These are phyloP conservation scores for Geotrichum candidum DNA, from an alignment of 1,139 yeast genomes.

Conservation along the genomic window DNA sequence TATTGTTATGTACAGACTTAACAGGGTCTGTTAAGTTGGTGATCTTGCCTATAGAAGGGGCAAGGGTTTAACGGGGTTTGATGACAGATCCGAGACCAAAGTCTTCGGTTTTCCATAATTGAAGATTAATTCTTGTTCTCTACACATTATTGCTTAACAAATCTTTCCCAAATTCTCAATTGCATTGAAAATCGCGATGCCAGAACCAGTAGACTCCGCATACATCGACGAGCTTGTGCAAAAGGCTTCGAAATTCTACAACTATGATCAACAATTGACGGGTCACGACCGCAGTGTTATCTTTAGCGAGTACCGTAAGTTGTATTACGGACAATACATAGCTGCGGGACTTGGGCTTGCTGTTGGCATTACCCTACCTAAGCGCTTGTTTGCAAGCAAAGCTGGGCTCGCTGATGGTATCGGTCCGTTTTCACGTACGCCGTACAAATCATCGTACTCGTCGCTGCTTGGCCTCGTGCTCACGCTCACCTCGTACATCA, in stretches of 20 bases:
- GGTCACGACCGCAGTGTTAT: constrained; percentile 10
- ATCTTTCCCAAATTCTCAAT: constrained; percentile 3
- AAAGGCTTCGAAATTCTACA: constrained; percentile 12
- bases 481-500: constrained; percentile 4
- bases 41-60: not conserved
- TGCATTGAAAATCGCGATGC: not conserved
- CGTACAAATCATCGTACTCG: constrained; percentile 12
- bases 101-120: not conserved
- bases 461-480: constrained; percentile 7
- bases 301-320: constrained; percentile 9
- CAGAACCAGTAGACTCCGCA: constrained; percentile 1
- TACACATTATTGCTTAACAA: not conserved
- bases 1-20: not conserved
- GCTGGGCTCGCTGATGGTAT: not conserved
- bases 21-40: not conserved
- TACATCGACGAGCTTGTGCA: constrained; percentile 6
- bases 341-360: constrained; percentile 11
- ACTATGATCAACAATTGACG: constrained; percentile 9
- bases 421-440: not conserved
- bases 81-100: not conserved
- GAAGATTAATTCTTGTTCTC: not conserved
- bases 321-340: constrained; percentile 13
- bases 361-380: constrained; percentile 8
- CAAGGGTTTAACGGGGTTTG: not conserved
- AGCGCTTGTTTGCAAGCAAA: not conserved